A percentile compares a stretch with the other conserved stretches of the same genome.
These are phyloP conservation scores for Claviceps maximensis DNA, from an alignment of 2,329 filamentous ascomycete genomes.

Conservation along the genomic window DNA sequence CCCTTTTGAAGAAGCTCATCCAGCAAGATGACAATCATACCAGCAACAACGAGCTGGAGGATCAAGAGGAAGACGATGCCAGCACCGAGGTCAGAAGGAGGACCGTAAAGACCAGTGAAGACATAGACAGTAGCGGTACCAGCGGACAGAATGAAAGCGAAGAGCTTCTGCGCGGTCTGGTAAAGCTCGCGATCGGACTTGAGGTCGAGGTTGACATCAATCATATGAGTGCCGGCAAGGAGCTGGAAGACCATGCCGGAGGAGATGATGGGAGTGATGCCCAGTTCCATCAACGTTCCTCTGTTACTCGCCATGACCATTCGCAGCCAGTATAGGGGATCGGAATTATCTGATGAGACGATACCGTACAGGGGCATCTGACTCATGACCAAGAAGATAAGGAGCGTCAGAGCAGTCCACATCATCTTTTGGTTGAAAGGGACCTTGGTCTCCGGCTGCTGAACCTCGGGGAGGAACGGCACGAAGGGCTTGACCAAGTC, in stretches of 20 bases:
- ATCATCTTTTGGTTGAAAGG: conserved; percentile 98
- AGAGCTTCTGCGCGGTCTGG: conserved; percentile 98
- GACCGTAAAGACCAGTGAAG: conserved; percentile 93
- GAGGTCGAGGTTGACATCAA: conserved; percentile 99
- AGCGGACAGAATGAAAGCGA: conserved; percentile 94
- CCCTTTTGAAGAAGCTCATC: conserved; percentile 99
- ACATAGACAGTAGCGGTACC: conserved; percentile 97
- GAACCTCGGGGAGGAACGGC: conserved; percentile 98
- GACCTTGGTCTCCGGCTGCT: conserved; percentile 94
- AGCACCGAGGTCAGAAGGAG: conserved; percentile 89
- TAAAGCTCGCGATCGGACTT: conserved; percentile 99
- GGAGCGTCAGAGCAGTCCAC: conserved; percentile 86
- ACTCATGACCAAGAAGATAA: conserved; percentile 99
- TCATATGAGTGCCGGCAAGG: conserved; percentile 96
- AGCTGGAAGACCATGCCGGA: conserved; percentile 99
- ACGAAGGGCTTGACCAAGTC: conserved; percentile 99
- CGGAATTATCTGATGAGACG: conserved; percentile 95
- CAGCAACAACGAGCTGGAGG: conserved; percentile 92
- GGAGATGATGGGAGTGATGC: conserved; percentile 97
- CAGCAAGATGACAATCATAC: conserved; percentile 96
- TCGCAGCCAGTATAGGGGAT: conserved; percentile 97
- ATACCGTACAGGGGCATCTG: conserved; percentile 99
- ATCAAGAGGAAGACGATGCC: conserved; percentile 98
- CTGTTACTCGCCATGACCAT: conserved; percentile 99
- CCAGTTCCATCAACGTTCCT: conserved; percentile 89